Evolutionary conservation across 2,329 filamentous ascomycete species (phyloP).

Genomic region (Thelonectria olida): DNA sequence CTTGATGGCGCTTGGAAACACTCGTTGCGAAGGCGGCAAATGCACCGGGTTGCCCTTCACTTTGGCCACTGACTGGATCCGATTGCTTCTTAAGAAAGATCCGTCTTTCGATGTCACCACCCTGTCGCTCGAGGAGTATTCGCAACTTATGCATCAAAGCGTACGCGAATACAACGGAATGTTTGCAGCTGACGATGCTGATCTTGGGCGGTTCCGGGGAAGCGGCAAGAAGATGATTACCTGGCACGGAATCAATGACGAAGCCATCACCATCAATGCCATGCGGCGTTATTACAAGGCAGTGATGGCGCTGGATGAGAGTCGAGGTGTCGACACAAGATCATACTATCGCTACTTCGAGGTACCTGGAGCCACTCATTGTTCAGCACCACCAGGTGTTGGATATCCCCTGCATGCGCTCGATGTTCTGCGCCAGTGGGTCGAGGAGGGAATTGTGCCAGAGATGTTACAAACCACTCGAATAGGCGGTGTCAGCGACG

Average conservation of each 20-base stretch:
- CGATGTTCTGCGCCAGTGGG: not conserved
- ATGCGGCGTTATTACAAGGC: not conserved
- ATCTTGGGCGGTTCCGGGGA: constrained; percentile 22
- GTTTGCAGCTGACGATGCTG: constrained; percentile 9
- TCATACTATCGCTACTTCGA: constrained; percentile 16
- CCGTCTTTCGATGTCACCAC: not conserved
- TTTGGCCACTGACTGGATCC: not conserved
- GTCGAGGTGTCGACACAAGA: not conserved
- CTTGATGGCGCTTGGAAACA: not conserved
- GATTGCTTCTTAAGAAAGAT: constrained; percentile 5
- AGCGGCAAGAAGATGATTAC: constrained; percentile 25
- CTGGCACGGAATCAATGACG: constrained; percentile 21
- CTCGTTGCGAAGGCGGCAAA: not conserved
- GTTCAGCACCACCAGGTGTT: not conserved
- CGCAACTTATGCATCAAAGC: not conserved
- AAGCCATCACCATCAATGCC: not conserved
- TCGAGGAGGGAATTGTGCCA: not conserved
- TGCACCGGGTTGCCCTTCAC: not conserved
- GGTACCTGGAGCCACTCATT: constrained; percentile 9
- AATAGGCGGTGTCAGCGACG: not conserved
- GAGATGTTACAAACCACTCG: not conserved
- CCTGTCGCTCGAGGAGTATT: constrained; percentile 1
- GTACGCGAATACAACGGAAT: constrained; percentile 3
- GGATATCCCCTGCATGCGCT: constrained; percentile 1
- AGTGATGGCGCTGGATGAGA: not conserved